Evolutionary conservation across 2,329 filamentous ascomycete genomes (phyloP), one percentile per base, ranked within the genome.

Genomic region (Diaporthe sp.): DNA sequence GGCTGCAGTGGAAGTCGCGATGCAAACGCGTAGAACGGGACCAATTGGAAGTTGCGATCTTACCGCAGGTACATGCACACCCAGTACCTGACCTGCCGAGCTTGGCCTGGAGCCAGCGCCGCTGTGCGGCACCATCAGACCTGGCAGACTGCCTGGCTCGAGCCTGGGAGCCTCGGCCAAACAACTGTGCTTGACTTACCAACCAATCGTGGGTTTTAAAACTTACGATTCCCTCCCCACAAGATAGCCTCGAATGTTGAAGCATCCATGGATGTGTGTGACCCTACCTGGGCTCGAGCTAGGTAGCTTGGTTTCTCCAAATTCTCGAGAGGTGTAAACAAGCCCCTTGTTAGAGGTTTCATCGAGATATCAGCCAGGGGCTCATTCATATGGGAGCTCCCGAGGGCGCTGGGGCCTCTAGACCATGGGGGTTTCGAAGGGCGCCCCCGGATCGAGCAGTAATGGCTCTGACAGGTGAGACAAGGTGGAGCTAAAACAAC

Each of bases 391-490:
- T 68, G 63, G 63, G 63, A 68, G 63, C 63, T 68, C 63, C 63
- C 63, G 63, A 37, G 31, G 60, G 63, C 20, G 63, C 63, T 68
- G 65, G 42, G 61, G 61, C 61, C 42, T 42, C 13, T n/a, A 25
- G 60, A n/a, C 39, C n/a, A 44, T 31, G 42, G 28, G 12, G 53
- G 65, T 53, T 68, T 42, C 47, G 65, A 68, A 39, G 34, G 31
- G 39, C n/a, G 49, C 47, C 47, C 31, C 63, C 63, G 44, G 28
- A 37, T 51, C 31, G 44, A 51, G 63, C 63, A 51, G 28, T 31
- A 22, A 68, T 68, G 63, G 47, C 63, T 37, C 47, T 68, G 63
- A 68, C 63, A 68, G 63, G 63, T 68, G 63, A 68, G 63, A 68
- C 47, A 22, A 22, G 47, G 49, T 39, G 65, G 65, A 42, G 65